A percentile compares a stretch with the other conserved stretches of the same genome.
Conservation (phyloP, 345 rosid species). For the Rhizophora mangle region DNA sequence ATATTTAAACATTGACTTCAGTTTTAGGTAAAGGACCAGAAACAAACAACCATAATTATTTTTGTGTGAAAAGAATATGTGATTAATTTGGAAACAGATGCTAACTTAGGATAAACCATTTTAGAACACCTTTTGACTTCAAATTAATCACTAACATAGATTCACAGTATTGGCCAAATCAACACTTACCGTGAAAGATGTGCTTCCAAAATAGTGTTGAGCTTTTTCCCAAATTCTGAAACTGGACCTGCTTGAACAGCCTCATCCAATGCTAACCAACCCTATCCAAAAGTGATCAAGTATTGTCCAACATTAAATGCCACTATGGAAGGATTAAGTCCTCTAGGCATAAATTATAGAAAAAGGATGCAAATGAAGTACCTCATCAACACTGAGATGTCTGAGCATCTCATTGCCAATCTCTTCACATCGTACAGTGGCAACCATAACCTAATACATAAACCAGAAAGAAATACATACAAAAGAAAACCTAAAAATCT, state of each 20-base stretch:
- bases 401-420: conserved; percentile 30
- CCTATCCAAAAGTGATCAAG: conserved; percentile 14
- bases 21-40: background rate
- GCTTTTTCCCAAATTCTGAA: conserved; percentile 28
- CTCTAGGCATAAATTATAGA: background rate
- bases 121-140: background rate
- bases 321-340: background rate
- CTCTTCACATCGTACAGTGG: conserved; percentile 40
- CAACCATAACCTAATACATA: conserved; percentile 38
- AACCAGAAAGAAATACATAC: background rate
- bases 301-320: background rate
- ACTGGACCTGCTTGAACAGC: conserved; percentile 34
- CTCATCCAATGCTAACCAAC: conserved; percentile 30
- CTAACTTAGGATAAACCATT: background rate
- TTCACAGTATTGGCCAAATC: background rate
- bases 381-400: conserved; percentile 24
- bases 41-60: background rate
- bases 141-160: background rate
- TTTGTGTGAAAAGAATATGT: background rate
- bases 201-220: conserved; percentile 26
- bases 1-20: background rate
- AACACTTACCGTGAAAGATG: conserved; percentile 30
- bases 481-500: conserved; percentile 3
- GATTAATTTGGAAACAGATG: background rate
- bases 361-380: conserved; percentile 11